Evolutionary conservation across 768 basidiomycete genomes (phyloP).

Genomic region (Podaxis pistillaris): DNA sequence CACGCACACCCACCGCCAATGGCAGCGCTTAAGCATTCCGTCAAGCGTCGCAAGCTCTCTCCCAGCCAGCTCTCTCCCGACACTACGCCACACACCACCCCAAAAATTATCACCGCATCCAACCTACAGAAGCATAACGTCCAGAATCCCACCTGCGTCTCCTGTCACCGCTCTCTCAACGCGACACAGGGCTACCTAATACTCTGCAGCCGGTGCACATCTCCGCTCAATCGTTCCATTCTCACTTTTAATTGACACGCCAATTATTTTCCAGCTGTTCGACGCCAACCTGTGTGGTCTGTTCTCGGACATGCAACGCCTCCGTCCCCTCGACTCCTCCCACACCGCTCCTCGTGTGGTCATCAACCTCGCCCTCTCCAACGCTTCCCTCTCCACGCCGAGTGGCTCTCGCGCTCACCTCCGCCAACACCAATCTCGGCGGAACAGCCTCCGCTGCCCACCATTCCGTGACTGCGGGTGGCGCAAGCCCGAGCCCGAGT

Average conservation of each 20-base stretch:
- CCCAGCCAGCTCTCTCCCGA: not conserved
- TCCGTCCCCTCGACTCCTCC: conserved; percentile 33
- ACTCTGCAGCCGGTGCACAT: conserved; percentile 6
- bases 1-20: not conserved
- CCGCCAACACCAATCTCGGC: conserved; percentile 27
- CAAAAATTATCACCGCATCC: not conserved
- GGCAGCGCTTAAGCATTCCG: not conserved
- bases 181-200: not conserved
- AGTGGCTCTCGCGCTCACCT: conserved; percentile 26
- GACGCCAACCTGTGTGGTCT: conserved; percentile 39
- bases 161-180: conserved; percentile 11
- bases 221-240: not conserved
- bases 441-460: not conserved
- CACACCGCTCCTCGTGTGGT: conserved; percentile 38
- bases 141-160: not conserved
- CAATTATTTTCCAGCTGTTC: conserved; percentile 31
- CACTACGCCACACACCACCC: not conserved
- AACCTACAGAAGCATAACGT: not conserved
- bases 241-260: not conserved
- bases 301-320: conserved; percentile 43
- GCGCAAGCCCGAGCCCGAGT: not conserved
- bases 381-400: conserved; percentile 30
- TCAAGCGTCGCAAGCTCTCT: conserved; percentile 2
- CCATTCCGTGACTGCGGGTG: conserved; percentile 8
- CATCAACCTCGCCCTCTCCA: conserved; percentile 30